phyloP scores from a whole-genome alignment of 345 rosid species.

The Pistacia atlantica region DNA sequence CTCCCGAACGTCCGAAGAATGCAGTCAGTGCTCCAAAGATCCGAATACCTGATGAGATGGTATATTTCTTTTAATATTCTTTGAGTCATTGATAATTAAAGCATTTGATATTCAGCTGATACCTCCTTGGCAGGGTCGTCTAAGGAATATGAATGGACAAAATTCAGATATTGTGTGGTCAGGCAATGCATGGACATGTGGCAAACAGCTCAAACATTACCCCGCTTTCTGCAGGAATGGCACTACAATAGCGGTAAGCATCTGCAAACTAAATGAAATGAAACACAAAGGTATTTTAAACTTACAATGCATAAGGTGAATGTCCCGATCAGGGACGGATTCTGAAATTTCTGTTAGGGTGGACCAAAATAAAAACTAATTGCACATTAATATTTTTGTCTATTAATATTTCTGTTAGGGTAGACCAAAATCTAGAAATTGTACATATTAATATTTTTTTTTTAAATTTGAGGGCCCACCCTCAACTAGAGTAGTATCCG shows the following conservation, averaged over 20 bases:
- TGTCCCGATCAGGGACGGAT: too few relatives aligned
- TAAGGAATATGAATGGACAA: conserved; percentile 48
- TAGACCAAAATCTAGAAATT: too few relatives aligned
- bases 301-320: background rate
- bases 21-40: conserved; percentile 42
- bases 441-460: too few relatives aligned
- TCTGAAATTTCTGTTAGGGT: too few relatives aligned
- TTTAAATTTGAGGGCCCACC: too few relatives aligned
- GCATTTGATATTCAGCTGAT: conserved; percentile 18
- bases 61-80: conserved; percentile 20
- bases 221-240: conserved; percentile 86
- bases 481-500: too few relatives aligned
- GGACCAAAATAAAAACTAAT: too few relatives aligned
- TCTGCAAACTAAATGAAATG: conserved; percentile 7
- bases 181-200: conserved; percentile 84
- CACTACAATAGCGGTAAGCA: conserved; percentile 75
- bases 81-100: conserved; percentile 21
- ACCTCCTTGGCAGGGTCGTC: conserved; percentile 47
- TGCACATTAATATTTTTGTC: too few relatives aligned
- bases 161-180: conserved; percentile 86
- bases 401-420: too few relatives aligned
- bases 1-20: conserved; percentile 45
- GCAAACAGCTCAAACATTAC: conserved; percentile 92
- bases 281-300: background rate
- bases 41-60: conserved; percentile 46